Percentiles rank a stretch among this genome's conserved stretches.
Evolutionary conservation across 2,329 filamentous ascomycete genomes (phyloP).

Genomic region (Diaporthe velutina): DNA sequence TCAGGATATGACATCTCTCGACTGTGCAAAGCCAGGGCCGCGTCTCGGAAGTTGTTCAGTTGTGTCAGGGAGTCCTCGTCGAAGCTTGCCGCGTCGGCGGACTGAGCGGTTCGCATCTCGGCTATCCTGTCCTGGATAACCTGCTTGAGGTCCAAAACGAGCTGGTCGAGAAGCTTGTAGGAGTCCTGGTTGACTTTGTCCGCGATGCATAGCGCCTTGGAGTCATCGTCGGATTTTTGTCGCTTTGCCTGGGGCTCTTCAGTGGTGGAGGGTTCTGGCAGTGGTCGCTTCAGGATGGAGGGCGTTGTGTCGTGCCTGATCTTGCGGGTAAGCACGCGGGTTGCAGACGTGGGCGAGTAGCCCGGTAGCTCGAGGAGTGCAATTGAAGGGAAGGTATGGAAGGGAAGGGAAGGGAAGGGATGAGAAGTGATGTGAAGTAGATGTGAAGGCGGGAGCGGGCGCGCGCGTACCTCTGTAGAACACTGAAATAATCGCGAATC

Average conservation of each 20-base stretch:
- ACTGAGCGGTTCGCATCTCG: conserved; percentile 57
- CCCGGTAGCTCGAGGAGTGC: not conserved
- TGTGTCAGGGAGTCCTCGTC: conserved; percentile 56
- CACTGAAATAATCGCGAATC: conserved; percentile 57
- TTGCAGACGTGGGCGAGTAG: not conserved
- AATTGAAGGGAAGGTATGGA: conserved; percentile 8
- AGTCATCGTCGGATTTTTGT: conserved; percentile 66
- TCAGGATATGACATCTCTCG: conserved; percentile 69
- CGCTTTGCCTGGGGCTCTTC: conserved; percentile 71
- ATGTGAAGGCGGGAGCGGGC: conserved; percentile 40
- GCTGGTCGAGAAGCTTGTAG: conserved; percentile 74
- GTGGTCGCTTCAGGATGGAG: conserved; percentile 67
- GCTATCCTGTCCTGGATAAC: conserved; percentile 54
- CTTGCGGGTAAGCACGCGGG: conserved; percentile 46
- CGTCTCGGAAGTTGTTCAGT: conserved; percentile 70
- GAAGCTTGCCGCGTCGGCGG: conserved; percentile 44
- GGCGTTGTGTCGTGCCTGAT: conserved; percentile 66
- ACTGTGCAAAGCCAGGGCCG: conserved; percentile 72
- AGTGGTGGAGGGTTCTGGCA: conserved; percentile 58
- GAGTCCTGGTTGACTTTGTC: conserved; percentile 65
- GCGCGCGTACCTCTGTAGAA: conserved; percentile 57
- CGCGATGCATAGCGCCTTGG: conserved; percentile 58
- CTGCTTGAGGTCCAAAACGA: conserved; percentile 68
- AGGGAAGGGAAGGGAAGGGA: conserved; percentile 30
- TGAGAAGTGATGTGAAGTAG: too few species aligned